Percentiles rank a stretch among this genome's conserved stretches.
Evolutionary conservation across 495 filamentous ascomycete genomes (phyloP).

Genomic region (Daldinia concentrica): DNA sequence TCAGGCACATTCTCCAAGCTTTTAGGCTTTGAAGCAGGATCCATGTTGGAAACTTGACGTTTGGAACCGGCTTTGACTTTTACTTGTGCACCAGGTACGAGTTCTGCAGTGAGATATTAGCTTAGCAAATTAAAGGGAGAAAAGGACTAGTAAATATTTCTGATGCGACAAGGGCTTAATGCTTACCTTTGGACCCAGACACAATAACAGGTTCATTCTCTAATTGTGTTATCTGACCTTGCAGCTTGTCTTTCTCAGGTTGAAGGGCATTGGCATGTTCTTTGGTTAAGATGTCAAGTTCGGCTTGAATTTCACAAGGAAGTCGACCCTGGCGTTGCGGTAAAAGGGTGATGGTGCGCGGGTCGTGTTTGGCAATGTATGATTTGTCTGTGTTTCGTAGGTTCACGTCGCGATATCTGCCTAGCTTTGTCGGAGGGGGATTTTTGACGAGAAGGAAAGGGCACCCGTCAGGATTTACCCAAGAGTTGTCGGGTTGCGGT

Average conservation of each 20-base stretch:
- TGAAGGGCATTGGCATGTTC: not conserved
- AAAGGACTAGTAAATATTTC: not conserved
- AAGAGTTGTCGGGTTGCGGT: not conserved
- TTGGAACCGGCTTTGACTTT: conserved; percentile 9
- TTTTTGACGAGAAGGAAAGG: conserved; percentile 12
- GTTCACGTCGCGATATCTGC: conserved; percentile 8
- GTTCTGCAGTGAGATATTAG: conserved; percentile 9
- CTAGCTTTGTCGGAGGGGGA: conserved; percentile 7
- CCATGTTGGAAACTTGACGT: conserved; percentile 13
- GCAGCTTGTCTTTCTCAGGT: not conserved
- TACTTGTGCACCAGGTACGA: not conserved
- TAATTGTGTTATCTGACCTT: conserved; percentile 3
- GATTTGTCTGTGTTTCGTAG: not conserved
- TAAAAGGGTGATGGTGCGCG: not conserved
- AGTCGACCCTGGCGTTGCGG: conserved; percentile 17
- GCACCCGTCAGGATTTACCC: conserved; percentile 23
- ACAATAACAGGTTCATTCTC: conserved; percentile 21
- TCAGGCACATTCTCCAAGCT: not conserved
- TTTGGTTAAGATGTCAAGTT: not conserved
- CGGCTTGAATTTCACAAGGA: conserved; percentile 26
- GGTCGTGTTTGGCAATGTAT: conserved; percentile 7
- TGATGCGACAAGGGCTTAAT: not conserved
- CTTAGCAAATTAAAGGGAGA: not conserved
- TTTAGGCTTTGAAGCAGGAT: conserved; percentile 7
- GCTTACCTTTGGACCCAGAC: conserved; percentile 19